Percentiles rank a stretch among this genome's conserved stretches.
Evolutionary conservation across 768 basidiomycete genomes (phyloP).

Genomic region (Lentinula boryana): DNA sequence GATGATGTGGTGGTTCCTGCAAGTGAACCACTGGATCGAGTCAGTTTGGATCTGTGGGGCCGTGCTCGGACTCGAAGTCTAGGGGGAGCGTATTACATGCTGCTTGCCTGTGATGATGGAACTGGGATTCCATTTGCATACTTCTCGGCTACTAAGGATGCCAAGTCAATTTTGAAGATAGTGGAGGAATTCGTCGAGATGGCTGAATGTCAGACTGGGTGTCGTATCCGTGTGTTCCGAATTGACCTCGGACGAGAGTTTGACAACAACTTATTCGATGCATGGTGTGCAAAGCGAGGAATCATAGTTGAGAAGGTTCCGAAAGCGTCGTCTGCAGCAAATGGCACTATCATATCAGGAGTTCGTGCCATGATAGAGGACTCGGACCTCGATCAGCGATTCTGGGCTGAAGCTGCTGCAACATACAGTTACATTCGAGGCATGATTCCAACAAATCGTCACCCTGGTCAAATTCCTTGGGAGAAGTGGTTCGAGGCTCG

Average conservation of each 20-base stretch:
- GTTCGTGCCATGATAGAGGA: background rate
- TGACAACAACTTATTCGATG: background rate
- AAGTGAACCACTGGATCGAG: background rate
- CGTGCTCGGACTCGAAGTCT: background rate
- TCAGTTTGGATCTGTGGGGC: background rate
- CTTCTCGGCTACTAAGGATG: background rate
- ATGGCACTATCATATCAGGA: background rate
- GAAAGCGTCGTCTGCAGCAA: background rate
- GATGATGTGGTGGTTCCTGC: conserved; percentile 3
- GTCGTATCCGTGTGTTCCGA: background rate
- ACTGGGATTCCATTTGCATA: background rate
- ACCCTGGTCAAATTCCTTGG: background rate
- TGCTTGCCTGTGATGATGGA: background rate
- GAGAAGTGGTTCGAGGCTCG: background rate
- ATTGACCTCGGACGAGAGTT: background rate
- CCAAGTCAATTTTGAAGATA: background rate
- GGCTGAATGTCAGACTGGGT: background rate
- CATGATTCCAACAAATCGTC: background rate
- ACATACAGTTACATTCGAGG: background rate
- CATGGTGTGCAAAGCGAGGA: background rate
- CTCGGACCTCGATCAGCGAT: background rate
- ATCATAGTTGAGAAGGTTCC: background rate
- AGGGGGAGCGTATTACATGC: too few species aligned
- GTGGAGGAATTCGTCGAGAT: background rate
- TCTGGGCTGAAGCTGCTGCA: background rate